Base-by-base conservation (phyloP, 768 basidiomycete genomes). In the Boletus fagicola region DNA sequence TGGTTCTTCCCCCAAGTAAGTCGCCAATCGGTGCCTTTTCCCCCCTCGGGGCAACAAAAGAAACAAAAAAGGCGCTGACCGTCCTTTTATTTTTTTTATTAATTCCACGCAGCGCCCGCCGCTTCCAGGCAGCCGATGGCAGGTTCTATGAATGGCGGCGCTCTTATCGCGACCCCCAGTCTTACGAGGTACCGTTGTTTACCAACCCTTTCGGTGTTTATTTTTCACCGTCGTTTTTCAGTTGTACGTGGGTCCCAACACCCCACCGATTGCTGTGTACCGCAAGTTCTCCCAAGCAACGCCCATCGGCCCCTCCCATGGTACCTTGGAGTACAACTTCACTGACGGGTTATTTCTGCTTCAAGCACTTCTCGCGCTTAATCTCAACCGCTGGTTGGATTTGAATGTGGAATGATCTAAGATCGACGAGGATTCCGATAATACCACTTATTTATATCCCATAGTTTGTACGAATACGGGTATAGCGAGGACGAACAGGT, bases 331-430 rank as follows among this genome's bases (percentile, higher is more conserved):
- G 55, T 90, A 88, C 72, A 79, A 74, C 49, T 90, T 90, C 71
- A 77, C 75, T 44, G 76, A 86, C 49, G 82, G 82, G 58, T 65
- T 74, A 36, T 81, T 90, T 53, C 71, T 90, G 61, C 77, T 86
- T 20, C 81, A 89, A 65, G 78, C 80, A 5, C 73, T 90, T 56
- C 73, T 90, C 40, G 78, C 90, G 8, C 76, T 91, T 52, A 85
- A 80, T 67, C 74, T 91, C 61, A 89, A 89, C 71, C 79, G 89
- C 57, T 90, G 87, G 87, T 72, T 90, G 67, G 89, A 90, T 73
- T 72, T 77, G 68, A 76, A 80, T 63, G 66, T 68, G 76, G 69
- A 77, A 75, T 65, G 40, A 61, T 55, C 52, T 46, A 38, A 51
- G 58, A 65, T 62, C 53, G 52, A 58, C 53, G 35, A 58, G 28